Evolutionary conservation across 225 moss, liverwort and hornwort genomes (phyloP).

Genomic region (Sphagnum tenellum): DNA sequence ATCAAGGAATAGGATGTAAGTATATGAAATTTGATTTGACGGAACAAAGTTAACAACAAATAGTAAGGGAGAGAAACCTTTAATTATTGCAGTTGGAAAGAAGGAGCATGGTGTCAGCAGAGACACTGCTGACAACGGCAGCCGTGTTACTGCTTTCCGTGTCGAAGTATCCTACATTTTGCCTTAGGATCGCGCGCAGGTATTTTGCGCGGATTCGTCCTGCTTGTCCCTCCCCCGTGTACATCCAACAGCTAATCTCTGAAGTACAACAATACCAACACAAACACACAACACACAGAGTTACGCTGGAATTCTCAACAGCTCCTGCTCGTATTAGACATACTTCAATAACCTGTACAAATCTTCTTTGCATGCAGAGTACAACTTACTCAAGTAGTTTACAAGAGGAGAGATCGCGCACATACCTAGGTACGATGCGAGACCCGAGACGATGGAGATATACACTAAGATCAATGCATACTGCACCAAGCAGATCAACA

Average conservation of each 20-base stretch:
- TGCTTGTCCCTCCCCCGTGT: conserved; percentile 68
- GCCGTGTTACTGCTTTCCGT: conserved; percentile 29
- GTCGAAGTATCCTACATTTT: conserved; percentile 68
- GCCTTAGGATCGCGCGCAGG: conserved; percentile 57
- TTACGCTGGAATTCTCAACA: neutral
- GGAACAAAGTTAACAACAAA: no score
- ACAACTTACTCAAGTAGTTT: neutral
- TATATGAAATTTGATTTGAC: no score
- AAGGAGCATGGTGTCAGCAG: conserved; percentile 43
- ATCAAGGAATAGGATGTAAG: no score
- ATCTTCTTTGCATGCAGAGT: neutral
- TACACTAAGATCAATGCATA: conserved; percentile 21
- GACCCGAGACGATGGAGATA: conserved; percentile 14
- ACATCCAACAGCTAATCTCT: conserved; percentile 88
- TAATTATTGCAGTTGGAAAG: no score
- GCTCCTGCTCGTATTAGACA: neutral
- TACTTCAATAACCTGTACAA: neutral
- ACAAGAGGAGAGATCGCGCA: neutral
- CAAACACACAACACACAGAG: neutral
- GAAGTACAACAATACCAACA: conserved; percentile 11
- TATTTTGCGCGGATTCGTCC: conserved; percentile 51
- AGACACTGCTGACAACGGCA: conserved; percentile 43
- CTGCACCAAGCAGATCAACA: conserved; percentile 9
- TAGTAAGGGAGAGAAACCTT: no score
- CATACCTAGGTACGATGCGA: conserved; percentile 40